phyloP scores from a whole-genome alignment of 2,329 filamentous ascomycete genomes.

The Dothideomycetes sp. region DNA sequence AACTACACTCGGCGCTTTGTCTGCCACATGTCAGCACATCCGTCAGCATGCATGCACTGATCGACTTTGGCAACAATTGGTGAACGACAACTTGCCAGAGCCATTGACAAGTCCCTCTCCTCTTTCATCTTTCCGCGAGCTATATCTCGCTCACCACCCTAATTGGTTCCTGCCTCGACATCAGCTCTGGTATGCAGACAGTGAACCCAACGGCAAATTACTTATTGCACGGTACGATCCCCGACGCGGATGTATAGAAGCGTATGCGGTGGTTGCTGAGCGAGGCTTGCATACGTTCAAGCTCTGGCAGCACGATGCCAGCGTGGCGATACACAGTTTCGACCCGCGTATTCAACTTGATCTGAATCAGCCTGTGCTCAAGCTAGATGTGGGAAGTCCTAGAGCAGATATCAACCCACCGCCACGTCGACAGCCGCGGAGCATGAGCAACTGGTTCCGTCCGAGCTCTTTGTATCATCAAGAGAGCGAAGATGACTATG shows the following conservation, averaged over 20 bases:
- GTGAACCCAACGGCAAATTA: slow-evolving; percentile 60
- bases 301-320: slow-evolving; percentile 52
- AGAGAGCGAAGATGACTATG: slow-evolving; percentile 10
- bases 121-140: slow-evolving; percentile 53
- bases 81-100: slow-evolving; percentile 57
- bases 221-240: slow-evolving; percentile 69
- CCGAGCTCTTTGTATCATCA: background rate
- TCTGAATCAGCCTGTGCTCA: slow-evolving; percentile 57
- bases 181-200: slow-evolving; percentile 80
- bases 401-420: slow-evolving; percentile 12
- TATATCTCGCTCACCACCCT: slow-evolving; percentile 65
- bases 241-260: slow-evolving; percentile 64
- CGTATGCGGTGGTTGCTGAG: slow-evolving; percentile 62
- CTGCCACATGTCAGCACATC: slow-evolving; percentile 52
- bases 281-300: slow-evolving; percentile 44
- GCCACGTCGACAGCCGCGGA: background rate
- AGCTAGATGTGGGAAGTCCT: slow-evolving; percentile 24
- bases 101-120: slow-evolving; percentile 44
- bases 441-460: background rate
- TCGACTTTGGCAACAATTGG: slow-evolving; percentile 57
- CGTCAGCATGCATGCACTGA: slow-evolving; percentile 51
- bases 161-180: slow-evolving; percentile 74
- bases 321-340: slow-evolving; percentile 63
- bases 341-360: slow-evolving; percentile 60
- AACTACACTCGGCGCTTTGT: slow-evolving; percentile 49